phyloP scores from a whole-genome alignment of 108 stramenopile species.

The Aurantiochytrium sp. region DNA sequence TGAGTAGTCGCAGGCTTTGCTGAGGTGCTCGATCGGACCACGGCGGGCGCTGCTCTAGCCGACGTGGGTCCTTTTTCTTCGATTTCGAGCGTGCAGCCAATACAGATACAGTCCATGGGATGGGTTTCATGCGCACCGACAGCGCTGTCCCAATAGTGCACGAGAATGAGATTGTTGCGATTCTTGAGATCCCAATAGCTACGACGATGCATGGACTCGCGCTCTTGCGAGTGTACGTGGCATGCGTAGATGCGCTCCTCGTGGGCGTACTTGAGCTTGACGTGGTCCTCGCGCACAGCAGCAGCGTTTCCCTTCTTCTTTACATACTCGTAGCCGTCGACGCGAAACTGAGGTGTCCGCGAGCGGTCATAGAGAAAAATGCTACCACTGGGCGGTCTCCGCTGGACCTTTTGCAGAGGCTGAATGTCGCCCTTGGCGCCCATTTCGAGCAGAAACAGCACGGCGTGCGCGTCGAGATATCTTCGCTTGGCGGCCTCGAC shows the following conservation, averaged over 20 bases:
- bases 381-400: not conserved
- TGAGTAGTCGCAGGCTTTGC: too few species aligned
- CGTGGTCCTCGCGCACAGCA: constrained; percentile 11
- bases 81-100: not conserved
- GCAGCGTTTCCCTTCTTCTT: not conserved
- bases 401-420: not conserved
- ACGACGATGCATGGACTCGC: not conserved
- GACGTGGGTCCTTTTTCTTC: not conserved
- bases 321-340: not conserved
- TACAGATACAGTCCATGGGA: not conserved
- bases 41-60: too few species aligned
- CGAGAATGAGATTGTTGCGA: not conserved
- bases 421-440: not conserved
- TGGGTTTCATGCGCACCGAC: not conserved
- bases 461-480: not conserved
- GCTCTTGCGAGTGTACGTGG: not conserved
- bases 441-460: not conserved
- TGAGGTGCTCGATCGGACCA: too few species aligned
- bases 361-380: not conserved
- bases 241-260: constrained; percentile 1
- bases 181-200: not conserved
- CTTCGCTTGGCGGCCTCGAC: not conserved
- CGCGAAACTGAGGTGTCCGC: not conserved
- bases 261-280: not conserved
- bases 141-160: not conserved